phyloP scores from a whole-genome alignment of 805 yeast species.

The Kazachstania bromeliacearum region DNA sequence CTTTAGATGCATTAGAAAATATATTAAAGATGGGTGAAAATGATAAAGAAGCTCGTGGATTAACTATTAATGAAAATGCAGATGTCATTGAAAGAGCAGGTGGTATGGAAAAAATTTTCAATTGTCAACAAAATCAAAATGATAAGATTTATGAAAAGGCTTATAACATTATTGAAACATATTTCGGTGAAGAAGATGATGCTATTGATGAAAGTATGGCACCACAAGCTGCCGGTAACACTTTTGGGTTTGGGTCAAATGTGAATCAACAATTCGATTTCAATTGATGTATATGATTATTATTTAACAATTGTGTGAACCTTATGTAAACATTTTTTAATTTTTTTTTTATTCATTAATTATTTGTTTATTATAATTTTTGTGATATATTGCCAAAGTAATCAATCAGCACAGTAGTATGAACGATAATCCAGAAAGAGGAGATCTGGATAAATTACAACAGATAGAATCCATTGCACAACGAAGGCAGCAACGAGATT shows the following conservation, averaged over 20 bases:
- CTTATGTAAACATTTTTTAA: no score
- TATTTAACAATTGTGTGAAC: no score
- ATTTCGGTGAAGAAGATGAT: constrained; percentile 76
- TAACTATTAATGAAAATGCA: constrained; percentile 74
- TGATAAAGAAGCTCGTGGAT: constrained; percentile 70
- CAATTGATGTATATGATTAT: no score
- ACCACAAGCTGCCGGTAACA: constrained; percentile 69
- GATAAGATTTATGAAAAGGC: constrained; percentile 91
- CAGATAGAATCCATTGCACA: no score
- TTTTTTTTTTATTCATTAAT: background rate
- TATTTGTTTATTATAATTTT: no score
- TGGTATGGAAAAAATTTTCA: constrained; percentile 92
- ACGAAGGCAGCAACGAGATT: no score
- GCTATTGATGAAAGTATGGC: constrained; percentile 67
- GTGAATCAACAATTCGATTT: constrained; percentile 40
- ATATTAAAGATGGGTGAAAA: constrained; percentile 89
- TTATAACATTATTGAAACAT: constrained; percentile 78
- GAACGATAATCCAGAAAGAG: no score
- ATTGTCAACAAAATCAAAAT: constrained; percentile 84
- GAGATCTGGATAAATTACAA: background rate
- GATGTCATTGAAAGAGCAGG: constrained; percentile 94
- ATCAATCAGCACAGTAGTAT: no score
- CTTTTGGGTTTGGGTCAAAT: constrained; percentile 78
- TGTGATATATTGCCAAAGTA: no score
- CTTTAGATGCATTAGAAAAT: constrained; percentile 90